Conservation (phyloP, 441 rosid genomes). For the Populus hybrid region DNA sequence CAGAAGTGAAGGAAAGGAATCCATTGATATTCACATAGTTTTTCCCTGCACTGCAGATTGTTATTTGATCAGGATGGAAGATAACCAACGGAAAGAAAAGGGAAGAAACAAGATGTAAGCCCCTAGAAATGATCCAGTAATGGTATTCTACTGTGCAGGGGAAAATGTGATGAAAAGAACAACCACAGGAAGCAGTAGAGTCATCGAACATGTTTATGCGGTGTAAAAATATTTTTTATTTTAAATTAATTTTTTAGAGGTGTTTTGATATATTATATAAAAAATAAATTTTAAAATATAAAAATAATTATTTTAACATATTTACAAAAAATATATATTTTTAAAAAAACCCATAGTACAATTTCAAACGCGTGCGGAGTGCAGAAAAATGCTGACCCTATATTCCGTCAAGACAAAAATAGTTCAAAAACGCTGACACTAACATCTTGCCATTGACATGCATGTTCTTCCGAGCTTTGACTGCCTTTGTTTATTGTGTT, state of each 20-base stretch:
- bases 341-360: too few relatives aligned
- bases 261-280: too few relatives aligned
- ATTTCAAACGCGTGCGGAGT: too few relatives aligned
- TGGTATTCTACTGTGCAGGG: background rate
- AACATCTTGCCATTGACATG: background rate
- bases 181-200: background rate
- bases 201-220: background rate
- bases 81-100: background rate
- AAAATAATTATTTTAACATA: too few relatives aligned
- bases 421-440: background rate
- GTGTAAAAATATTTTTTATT: too few relatives aligned
- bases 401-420: background rate
- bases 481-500: too few relatives aligned
- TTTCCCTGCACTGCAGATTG: background rate
- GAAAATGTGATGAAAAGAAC: background rate
- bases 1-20: background rate
- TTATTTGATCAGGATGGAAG: background rate
- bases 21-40: background rate
- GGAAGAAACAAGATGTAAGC: background rate
- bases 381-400: background rate
- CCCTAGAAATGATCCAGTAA: background rate
- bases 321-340: too few relatives aligned
- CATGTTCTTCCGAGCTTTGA: background rate
- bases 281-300: too few relatives aligned
- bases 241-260: too few relatives aligned